These are phyloP conservation scores for Garcia nutans DNA, from an alignment of 345 rosid genomes.

Conservation along the genomic window DNA sequence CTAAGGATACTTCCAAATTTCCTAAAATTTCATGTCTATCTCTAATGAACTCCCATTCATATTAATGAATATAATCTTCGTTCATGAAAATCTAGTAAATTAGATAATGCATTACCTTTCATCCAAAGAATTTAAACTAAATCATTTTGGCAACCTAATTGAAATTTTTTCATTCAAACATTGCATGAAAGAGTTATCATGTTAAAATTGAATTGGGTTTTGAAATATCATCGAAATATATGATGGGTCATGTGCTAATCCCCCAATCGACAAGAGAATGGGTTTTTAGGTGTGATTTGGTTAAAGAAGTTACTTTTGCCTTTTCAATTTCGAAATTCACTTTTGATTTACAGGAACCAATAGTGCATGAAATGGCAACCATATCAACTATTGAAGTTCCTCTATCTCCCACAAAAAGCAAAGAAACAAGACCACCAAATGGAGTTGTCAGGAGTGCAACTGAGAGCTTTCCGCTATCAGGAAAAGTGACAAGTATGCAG, in stretches of 20 bases:
- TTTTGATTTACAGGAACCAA: not conserved
- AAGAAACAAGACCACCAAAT: not conserved
- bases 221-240: not conserved
- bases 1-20: too few relatives aligned
- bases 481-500: not conserved
- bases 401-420: not conserved
- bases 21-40: too few relatives aligned
- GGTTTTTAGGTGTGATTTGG: not conserved
- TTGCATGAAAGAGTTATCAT: not conserved
- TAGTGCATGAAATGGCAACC: not conserved
- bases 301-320: not conserved
- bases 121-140: too few relatives aligned
- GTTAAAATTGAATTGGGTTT: not conserved
- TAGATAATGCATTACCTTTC: too few relatives aligned
- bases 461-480: not conserved
- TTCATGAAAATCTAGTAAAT: too few relatives aligned
- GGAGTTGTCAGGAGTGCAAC: not conserved
- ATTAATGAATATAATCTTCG: too few relatives aligned
- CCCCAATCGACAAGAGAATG: not conserved
- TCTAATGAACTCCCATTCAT: too few relatives aligned
- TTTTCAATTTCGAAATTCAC: not conserved
- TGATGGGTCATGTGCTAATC: not conserved
- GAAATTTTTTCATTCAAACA: not conserved
- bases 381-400: too few relatives aligned
- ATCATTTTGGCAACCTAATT: too few relatives aligned